phyloP scores from a whole-genome alignment of 2,329 filamentous ascomycete species.

The Cordyceps fumosorosea region DNA sequence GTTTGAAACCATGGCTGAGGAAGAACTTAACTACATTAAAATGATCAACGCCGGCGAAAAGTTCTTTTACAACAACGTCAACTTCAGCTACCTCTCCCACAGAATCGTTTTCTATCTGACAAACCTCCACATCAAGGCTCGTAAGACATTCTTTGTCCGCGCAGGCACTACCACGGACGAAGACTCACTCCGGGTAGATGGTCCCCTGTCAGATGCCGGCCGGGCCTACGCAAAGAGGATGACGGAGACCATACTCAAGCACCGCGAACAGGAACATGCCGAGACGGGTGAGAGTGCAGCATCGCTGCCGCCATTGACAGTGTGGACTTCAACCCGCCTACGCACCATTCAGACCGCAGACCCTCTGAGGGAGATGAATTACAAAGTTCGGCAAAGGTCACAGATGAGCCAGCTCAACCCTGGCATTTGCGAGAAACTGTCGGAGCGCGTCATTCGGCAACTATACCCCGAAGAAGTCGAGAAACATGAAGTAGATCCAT shows the following conservation, averaged over 20 bases:
- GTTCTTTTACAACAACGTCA: slow-evolving; percentile 93
- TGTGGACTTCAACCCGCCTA: slow-evolving; percentile 92
- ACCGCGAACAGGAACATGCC: slow-evolving; percentile 75
- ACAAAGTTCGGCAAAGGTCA: slow-evolving; percentile 81
- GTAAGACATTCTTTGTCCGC: slow-evolving; percentile 87
- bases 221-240: slow-evolving; percentile 76
- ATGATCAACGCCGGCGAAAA: slow-evolving; percentile 97
- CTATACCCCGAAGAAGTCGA: slow-evolving; percentile 85
- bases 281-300: slow-evolving; percentile 61
- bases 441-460: slow-evolving; percentile 70
- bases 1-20: slow-evolving; percentile 94
- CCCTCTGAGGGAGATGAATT: slow-evolving; percentile 70
- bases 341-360: slow-evolving; percentile 87
- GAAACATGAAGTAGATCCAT: slow-evolving; percentile 91
- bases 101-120: slow-evolving; percentile 97
- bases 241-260: slow-evolving; percentile 73
- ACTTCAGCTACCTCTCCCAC: slow-evolving; percentile 93
- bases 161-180: slow-evolving; percentile 82
- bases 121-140: slow-evolving; percentile 93
- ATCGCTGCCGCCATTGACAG: slow-evolving; percentile 70
- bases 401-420: slow-evolving; percentile 98
- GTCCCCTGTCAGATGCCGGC: slow-evolving; percentile 73
- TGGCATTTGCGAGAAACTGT: slow-evolving; percentile 90
- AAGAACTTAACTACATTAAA: slow-evolving; percentile 93
- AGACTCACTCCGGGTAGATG: slow-evolving; percentile 88